phyloP scores from a whole-genome alignment of 306 rosid genomes.

The Oemleria cerasiformis region DNA sequence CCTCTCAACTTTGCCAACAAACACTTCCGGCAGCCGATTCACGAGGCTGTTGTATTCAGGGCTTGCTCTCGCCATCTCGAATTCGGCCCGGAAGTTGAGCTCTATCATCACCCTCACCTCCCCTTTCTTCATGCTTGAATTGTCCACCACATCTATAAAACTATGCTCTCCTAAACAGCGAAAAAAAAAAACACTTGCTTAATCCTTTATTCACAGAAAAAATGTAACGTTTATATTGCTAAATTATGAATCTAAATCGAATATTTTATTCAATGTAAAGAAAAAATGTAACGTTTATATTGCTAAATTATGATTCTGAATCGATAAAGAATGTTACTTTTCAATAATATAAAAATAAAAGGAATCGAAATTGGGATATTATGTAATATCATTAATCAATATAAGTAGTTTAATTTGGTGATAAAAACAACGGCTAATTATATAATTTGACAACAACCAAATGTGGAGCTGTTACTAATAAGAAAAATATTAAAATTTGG shows the following conservation, averaged over 20 bases:
- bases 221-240: neutral
- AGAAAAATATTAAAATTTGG: neutral
- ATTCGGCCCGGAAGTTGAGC: constrained; percentile 64
- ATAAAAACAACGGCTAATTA: too few relatives aligned
- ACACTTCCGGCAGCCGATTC: constrained; percentile 60
- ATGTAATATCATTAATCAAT: too few relatives aligned
- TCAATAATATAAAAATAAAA: neutral
- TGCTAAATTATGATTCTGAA: neutral
- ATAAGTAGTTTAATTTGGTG: too few relatives aligned
- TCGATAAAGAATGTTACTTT: neutral
- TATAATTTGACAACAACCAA: too few relatives aligned
- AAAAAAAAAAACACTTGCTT: neutral
- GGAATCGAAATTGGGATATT: too few relatives aligned
- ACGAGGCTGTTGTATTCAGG: constrained; percentile 58
- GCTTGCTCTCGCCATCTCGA: constrained; percentile 65
- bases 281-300: neutral
- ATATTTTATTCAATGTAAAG: too few relatives aligned
- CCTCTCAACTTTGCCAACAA: constrained; percentile 75
- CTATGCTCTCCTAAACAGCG: constrained; percentile 57
- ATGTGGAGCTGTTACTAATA: neutral
- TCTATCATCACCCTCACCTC: constrained; percentile 69
- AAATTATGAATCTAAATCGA: neutral
- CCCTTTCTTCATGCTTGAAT: constrained; percentile 43
- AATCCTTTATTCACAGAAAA: too few relatives aligned
- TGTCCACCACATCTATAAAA: constrained; percentile 64